A percentile compares a stretch with the other conserved stretches of the same genome.
phyloP scores from a whole-genome alignment of 208 protist genomes.

The Naegleria lovaniensis region DNA sequence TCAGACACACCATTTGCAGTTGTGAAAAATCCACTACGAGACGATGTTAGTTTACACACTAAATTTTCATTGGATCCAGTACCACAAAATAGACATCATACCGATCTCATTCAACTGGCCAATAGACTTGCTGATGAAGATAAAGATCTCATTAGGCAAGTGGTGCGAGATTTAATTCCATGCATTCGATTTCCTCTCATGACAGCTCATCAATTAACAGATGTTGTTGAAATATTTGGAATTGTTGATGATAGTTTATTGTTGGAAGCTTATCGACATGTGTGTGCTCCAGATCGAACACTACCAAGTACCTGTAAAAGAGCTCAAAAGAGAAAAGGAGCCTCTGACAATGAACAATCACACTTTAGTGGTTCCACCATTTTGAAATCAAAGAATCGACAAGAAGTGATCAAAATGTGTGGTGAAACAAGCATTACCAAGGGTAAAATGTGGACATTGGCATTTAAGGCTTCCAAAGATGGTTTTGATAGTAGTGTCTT shows the following conservation, averaged over 20 bases:
- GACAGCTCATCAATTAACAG: conserved; percentile 9
- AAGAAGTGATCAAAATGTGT: not conserved
- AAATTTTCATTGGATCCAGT: too few species aligned
- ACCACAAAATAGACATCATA: not conserved
- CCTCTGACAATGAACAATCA: not conserved
- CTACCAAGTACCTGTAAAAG: not conserved
- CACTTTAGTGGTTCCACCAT: not conserved
- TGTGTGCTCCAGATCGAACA: not conserved
- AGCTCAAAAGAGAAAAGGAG: not conserved
- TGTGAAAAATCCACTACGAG: not conserved
- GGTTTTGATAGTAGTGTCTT: not conserved
- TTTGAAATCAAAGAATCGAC: not conserved
- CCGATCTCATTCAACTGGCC: not conserved
- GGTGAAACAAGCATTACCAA: not conserved
- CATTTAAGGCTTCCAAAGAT: not conserved
- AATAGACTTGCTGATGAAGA: not conserved
- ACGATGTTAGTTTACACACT: not conserved
- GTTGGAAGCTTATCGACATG: not conserved
- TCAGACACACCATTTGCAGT: not conserved
- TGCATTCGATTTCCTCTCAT: conserved; percentile 3
- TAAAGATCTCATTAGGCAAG: not conserved
- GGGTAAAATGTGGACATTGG: not conserved
- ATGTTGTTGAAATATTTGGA: conserved; percentile 9
- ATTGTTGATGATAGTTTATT: not conserved
- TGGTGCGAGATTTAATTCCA: not conserved